Percentiles rank a stretch among this genome's conserved stretches.
Evolutionary conservation across 257 asterid genomes (phyloP).

Genomic region (Galeopsis tetrahit): DNA sequence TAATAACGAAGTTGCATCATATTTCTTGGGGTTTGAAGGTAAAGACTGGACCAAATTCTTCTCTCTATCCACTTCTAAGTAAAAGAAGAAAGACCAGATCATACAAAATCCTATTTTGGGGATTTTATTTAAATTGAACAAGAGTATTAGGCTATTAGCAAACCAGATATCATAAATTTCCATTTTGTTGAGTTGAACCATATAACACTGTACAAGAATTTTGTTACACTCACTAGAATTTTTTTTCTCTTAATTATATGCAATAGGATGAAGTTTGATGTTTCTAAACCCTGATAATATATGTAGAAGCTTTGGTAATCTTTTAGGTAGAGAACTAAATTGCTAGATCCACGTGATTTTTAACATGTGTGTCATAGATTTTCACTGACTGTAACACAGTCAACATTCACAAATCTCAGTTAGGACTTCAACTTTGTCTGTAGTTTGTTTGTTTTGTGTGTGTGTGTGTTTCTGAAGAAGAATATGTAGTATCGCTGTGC

Average conservation of each 20-base stretch:
- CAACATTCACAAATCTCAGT: not conserved
- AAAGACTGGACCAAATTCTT: too few species aligned
- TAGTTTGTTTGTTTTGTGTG: not conserved
- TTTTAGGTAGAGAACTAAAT: not conserved
- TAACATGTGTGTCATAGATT: not conserved
- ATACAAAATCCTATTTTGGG: not conserved
- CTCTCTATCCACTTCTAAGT: not conserved
- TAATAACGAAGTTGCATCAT: not conserved
- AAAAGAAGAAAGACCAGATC: not conserved
- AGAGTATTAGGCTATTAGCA: not conserved
- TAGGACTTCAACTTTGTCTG: not conserved
- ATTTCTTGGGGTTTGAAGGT: not conserved
- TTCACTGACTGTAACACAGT: not conserved
- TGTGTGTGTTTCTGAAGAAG: not conserved
- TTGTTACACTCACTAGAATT: not conserved
- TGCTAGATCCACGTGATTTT: not conserved
- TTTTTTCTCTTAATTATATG: not conserved
- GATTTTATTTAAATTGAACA: not conserved
- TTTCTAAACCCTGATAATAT: not conserved
- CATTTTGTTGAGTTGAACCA: not conserved
- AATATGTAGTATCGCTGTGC: constrained; percentile 37
- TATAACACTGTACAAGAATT: too few species aligned
- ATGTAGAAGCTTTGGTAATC: not conserved
- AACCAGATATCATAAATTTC: not conserved
- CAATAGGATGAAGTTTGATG: constrained; percentile 7